Conservation (phyloP, 805 yeast genomes). For the Metahyphopichia silvanorum region DNA sequence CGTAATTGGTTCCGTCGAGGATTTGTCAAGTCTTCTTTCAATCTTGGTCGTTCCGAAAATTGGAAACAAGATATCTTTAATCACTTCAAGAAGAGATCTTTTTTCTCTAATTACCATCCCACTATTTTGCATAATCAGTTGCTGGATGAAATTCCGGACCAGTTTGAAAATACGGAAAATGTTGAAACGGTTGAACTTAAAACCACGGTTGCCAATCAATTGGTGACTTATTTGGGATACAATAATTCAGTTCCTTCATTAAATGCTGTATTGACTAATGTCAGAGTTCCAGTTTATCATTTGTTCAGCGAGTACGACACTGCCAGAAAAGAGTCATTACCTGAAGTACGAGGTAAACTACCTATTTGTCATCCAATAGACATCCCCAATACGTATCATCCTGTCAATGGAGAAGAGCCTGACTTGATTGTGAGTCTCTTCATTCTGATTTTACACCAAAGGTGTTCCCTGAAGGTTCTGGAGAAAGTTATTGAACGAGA, state of each 20-base stretch:
- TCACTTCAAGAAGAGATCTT: conserved; percentile 41
- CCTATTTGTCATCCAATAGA: conserved; percentile 5
- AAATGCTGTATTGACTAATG: conserved; percentile 4
- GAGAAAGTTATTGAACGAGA: no score
- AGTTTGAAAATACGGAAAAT: conserved; percentile 41
- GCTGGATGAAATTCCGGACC: conserved; percentile 33
- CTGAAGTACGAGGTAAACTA: no score
- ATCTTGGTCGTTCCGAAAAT: conserved; percentile 14
- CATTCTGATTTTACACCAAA: no score
- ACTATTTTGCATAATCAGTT: conserved; percentile 39
- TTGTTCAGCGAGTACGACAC: conserved; percentile 9
- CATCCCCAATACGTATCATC: conserved; percentile 9
- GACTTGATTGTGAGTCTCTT: conserved; percentile 8
- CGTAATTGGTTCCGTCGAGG: conserved; percentile 14
- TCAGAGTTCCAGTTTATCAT: conserved; percentile 11
- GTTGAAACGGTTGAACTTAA: conserved; percentile 36
- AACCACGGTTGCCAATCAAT: conserved; percentile 39
- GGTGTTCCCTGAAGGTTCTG: no score
- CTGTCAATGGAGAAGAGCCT: conserved; percentile 13
- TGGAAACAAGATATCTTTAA: conserved; percentile 34
- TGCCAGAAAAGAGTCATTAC: not conserved
- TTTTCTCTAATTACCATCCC: conserved; percentile 45
- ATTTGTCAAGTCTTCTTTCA: conserved; percentile 38
- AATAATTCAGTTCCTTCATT: conserved; percentile 3
- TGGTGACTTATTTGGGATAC: conserved; percentile 39